phyloP scores from a whole-genome alignment of 805 yeast species.

The Candida schatavii region DNA sequence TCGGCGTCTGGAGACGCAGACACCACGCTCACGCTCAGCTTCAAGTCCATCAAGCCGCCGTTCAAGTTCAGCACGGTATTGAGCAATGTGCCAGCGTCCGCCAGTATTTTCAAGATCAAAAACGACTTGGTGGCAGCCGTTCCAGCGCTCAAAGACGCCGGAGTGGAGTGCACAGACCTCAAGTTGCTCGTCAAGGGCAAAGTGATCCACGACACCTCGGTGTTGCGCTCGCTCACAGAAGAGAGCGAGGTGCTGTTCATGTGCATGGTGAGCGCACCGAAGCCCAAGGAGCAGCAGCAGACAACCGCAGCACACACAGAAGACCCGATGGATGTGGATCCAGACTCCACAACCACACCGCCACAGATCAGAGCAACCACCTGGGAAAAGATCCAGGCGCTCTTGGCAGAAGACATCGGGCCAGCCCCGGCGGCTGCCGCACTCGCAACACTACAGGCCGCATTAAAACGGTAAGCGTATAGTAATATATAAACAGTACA shows the following conservation, averaged over 20 bases:
- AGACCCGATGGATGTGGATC: slow-evolving; percentile 2
- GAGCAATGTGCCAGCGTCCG: slow-evolving; percentile 19
- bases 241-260: slow-evolving; percentile 34
- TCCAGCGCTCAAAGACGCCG: slow-evolving; percentile 23
- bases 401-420: slow-evolving; percentile 33
- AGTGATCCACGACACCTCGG: slow-evolving; percentile 52
- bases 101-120: slow-evolving; percentile 39
- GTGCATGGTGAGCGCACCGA: slow-evolving; percentile 39
- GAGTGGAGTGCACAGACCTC: slow-evolving; percentile 37
- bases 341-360: background rate
- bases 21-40: slow-evolving; percentile 17
- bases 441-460: slow-evolving; percentile 14
- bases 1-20: slow-evolving; percentile 16
- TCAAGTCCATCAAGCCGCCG: slow-evolving; percentile 74
- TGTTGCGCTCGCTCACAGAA: slow-evolving; percentile 25
- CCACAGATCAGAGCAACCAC: slow-evolving; percentile 20
- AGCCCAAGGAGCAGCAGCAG: too few relatives aligned
- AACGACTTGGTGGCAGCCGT: slow-evolving; percentile 27
- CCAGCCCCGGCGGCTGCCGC: slow-evolving; percentile 23
- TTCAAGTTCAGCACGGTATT: slow-evolving; percentile 47
- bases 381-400: slow-evolving; percentile 42
- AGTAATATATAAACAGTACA: background rate
- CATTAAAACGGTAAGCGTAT: background rate
- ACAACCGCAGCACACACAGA: background rate
- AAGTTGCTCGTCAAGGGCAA: slow-evolving; percentile 60